phyloP scores from a whole-genome alignment of 805 yeast genomes.

The Saturnispora hagleri region DNA sequence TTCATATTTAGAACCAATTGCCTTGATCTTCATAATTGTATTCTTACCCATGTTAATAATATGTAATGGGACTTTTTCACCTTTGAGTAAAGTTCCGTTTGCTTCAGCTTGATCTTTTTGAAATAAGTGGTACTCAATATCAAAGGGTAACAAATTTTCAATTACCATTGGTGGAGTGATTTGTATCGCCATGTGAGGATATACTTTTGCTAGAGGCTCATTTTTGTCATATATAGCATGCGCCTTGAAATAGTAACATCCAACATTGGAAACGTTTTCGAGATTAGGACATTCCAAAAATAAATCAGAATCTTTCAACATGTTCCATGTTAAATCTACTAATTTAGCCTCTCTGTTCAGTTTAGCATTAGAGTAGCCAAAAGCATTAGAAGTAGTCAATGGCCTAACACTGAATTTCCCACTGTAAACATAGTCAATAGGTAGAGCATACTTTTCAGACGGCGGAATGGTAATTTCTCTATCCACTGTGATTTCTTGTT shows the following conservation, averaged over 20 bases:
- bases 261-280: conserved; percentile 27
- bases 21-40: conserved; percentile 60
- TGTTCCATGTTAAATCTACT: conserved; percentile 50
- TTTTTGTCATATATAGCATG: conserved; percentile 52
- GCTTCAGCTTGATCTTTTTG: conserved; percentile 68
- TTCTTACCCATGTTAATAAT: conserved; percentile 53
- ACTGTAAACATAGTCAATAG: conserved; percentile 58
- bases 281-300: conserved; percentile 52
- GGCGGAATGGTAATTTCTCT: conserved; percentile 40
- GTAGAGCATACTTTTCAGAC: conserved; percentile 54
- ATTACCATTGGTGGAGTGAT: conserved; percentile 81
- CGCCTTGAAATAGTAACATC: conserved; percentile 52
- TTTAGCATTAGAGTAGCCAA: conserved; percentile 57
- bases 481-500: conserved; percentile 24
- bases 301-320: conserved; percentile 38
- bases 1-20: conserved; percentile 50
- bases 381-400: conserved; percentile 37
- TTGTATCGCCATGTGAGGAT: conserved; percentile 74
- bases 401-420: conserved; percentile 58
- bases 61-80: conserved; percentile 66
- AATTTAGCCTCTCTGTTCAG: conserved; percentile 13
- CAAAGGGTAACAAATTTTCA: conserved; percentile 79
- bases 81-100: conserved; percentile 52
- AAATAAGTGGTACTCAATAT: conserved; percentile 62
- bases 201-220: conserved; percentile 66